Evolutionary conservation across 257 asterid species (phyloP).

Genomic region (Nicotiana knightiana): DNA sequence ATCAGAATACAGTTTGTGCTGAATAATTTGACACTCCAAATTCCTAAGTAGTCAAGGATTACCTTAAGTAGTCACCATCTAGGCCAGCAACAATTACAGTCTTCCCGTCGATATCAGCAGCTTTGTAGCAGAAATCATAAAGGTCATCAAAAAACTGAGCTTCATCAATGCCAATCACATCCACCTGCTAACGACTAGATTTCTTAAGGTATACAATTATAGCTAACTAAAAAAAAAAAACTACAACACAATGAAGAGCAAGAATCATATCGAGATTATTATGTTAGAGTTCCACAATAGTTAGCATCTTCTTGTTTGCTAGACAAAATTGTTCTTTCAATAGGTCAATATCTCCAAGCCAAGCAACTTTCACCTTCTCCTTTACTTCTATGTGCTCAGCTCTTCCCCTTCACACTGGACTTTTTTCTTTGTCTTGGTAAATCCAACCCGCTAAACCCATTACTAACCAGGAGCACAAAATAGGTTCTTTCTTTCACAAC

Average conservation of each 20-base stretch:
- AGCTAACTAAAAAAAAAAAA: background rate
- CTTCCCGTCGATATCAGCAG: conserved; percentile 75
- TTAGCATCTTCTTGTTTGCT: background rate
- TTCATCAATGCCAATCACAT: conserved; percentile 89
- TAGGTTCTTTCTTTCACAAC: too few species aligned
- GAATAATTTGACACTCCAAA: too few species aligned
- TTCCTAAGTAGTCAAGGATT: background rate
- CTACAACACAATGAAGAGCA: background rate
- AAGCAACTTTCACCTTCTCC: background rate
- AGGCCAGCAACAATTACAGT: conserved; percentile 75
- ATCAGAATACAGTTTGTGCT: background rate
- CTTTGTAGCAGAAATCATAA: conserved; percentile 70
- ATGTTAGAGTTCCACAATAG: background rate
- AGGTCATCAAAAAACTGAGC: conserved; percentile 85
- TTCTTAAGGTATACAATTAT: background rate
- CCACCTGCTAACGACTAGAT: conserved; percentile 40
- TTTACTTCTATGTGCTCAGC: background rate
- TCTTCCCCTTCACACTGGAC: background rate
- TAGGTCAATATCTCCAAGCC: background rate
- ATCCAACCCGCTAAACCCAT: background rate
- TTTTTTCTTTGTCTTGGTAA: background rate
- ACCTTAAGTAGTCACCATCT: conserved; percentile 88
- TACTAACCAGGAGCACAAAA: background rate
- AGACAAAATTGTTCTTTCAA: background rate
- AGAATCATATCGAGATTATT: background rate